phyloP scores from a whole-genome alignment of 2,329 filamentous ascomycete species.

The Aspergillus persii region DNA sequence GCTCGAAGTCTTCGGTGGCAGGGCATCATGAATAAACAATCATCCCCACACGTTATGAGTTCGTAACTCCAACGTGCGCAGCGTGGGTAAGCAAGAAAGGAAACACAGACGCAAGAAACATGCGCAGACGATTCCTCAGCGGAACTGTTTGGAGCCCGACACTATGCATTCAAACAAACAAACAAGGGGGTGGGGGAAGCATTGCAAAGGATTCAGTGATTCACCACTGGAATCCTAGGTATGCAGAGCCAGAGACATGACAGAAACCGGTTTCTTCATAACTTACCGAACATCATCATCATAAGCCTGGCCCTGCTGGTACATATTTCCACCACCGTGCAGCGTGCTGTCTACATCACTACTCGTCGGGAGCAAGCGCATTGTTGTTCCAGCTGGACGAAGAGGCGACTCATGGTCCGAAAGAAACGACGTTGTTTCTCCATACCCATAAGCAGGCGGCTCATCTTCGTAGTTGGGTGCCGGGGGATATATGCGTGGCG shows the following conservation, averaged over 20 bases:
- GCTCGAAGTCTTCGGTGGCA: slow-evolving; percentile 9
- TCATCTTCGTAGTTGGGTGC: slow-evolving; percentile 42
- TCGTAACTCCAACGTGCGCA: not conserved
- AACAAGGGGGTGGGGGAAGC: slow-evolving; percentile 6
- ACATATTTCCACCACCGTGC: slow-evolving; percentile 26
- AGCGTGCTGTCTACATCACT: slow-evolving; percentile 36
- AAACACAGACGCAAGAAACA: not conserved
- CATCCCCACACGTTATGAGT: not conserved
- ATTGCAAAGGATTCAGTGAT: slow-evolving; percentile 5
- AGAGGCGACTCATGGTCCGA: slow-evolving; percentile 30
- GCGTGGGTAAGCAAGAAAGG: not conserved
- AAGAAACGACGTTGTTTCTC: slow-evolving; percentile 30
- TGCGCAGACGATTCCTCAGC: not conserved
- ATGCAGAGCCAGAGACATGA: slow-evolving; percentile 9
- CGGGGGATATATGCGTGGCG: slow-evolving; percentile 27
- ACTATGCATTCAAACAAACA: not conserved
- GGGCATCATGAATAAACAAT: not conserved
- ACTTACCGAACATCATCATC: slow-evolving; percentile 40
- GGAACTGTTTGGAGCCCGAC: not conserved
- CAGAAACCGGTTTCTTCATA: slow-evolving; percentile 2
- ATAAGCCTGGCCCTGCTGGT: slow-evolving; percentile 28
- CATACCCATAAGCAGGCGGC: slow-evolving; percentile 41
- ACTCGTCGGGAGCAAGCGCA: slow-evolving; percentile 46
- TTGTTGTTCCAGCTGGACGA: slow-evolving; percentile 39
- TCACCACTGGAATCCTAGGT: slow-evolving; percentile 5